Base-by-base conservation (phyloP, 2,329 filamentous ascomycete genomes). In the Alternaria gansuensis region DNA sequence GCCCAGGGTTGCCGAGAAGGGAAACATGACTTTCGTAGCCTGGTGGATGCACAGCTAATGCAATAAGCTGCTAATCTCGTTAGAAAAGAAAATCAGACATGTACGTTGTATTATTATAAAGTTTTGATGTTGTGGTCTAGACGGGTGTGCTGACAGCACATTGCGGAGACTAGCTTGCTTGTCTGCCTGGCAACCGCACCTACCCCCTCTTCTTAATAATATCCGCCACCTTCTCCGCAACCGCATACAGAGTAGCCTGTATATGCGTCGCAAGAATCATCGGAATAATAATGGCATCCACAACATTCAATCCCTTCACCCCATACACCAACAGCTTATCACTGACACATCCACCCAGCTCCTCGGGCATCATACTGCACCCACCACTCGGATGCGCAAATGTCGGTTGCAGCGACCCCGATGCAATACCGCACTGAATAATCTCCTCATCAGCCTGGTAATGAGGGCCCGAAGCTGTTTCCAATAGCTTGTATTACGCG, bases 271-370 rank as follows among this genome's bases (percentile, higher is more conserved):
- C 64, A 3, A 51, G 59, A 29, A 69, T 62, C 52, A 69, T 28
- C 17, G 66, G 63, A 5, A 71, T 52, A 1, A 70, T 54, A 54
- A 68, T 68, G 2, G 65, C 70, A 63, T 75, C 70, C 24, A 74
- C 63, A 8, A 74, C 62, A 43, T 66, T 64, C 54, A 73, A 40
- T 36, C 54, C 49, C 4, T 53, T 37, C 3, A 68, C 62, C 0
- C 65, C 69, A 58, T 72, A 64, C 11, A 73, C 69, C 23, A 48
- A 21, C 43, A 71, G 34, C 9, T 55, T 8, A 3, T 59, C n/a
- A 9, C 62, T 31, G 64, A 66, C 14, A 65, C 65, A 14, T 11
- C 70, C 63, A 2, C 70, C 67, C 13, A 64, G 31, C 46, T 63
- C 57, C 24, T 63, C 28, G 8, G 65, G 62, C 71, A 67, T 64